Base-by-base conservation (phyloP, 768 basidiomycete genomes). In the Tylopilus sp. region DNA sequence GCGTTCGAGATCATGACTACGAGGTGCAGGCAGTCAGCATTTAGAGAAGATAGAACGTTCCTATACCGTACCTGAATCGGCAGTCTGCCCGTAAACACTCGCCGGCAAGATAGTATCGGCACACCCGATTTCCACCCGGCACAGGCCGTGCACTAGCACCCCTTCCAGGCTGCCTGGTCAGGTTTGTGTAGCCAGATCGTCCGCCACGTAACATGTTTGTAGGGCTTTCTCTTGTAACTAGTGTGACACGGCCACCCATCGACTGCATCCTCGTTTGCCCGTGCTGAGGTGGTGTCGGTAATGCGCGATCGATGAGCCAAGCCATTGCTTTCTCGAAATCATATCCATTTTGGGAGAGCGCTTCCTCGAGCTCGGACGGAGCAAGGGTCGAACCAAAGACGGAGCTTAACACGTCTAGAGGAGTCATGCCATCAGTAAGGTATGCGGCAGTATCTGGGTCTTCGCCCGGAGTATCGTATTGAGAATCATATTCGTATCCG, bases 261-360 rank as follows among this genome's bases (percentile, higher is more conserved):
- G 79, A 71, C 62, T 86, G 84, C 64, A 84, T 74, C 53, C 82
- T 74, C 36, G 68, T 60, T 44, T 77, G 72, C 1, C 60, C 17
- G 24, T 67, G 63, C 38, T 73, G 66, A 42, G 81, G 75, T 8
- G 73, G 71, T 30, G 71, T 67, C 31, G 81, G 82, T 30, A 79
- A 72, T 13, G 78, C 77, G 44, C 86, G 84, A 59, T 96, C 91
- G 42, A 98, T 80, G 37, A 99, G 82, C 84, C 89, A 92, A 2
- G 87, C 90, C 90, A 98, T 98, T 13, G 97, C 88, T 36, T 81
- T 81, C 63, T 99, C 97, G 68, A 99, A 98, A 61, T 99, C 96
- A 66, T 91, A 99, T 3, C 85, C 92, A 59, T 92, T 89, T 43
- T 82, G 78, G 8, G 84, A 82, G 3, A 99, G 79, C 0, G 96